Base-by-base conservation (phyloP, 192 early-diverging fungal genomes). In the Kickxella alabastrina region DNA sequence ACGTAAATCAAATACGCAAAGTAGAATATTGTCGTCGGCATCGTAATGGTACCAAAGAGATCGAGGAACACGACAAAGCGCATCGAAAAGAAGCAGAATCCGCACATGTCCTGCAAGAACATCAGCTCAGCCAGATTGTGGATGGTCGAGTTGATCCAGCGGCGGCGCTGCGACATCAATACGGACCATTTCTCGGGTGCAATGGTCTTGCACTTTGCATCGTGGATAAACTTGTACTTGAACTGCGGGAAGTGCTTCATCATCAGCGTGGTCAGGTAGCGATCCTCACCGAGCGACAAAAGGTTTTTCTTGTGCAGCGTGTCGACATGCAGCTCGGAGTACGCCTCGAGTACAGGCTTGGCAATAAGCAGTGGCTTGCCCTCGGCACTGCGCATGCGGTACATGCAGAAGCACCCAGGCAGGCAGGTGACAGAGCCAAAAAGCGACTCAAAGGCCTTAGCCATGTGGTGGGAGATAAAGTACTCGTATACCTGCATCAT, bases 141-240 rank as follows among this genome's bases (percentile, higher is more conserved):
- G n/a, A 98, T 85, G 0, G 95, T 98, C 17, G 93, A 96, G 79
- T 98, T 98, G 77, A 96, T 98, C 95, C 95, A 98, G 6, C 95
- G 87, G 60, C 95, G 89, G 36, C 95, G 83, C 69, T 96, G 93
- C 1, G 92, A 95, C 4, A 93, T 62, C 19, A 96, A 70, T 1
- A 96, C 75, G 5, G 68, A 65, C 85, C 88, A 95, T 34, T 79
- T 76, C 54, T 92, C 90, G 3, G 93, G 93, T 0, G 85, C 92
- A 1, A 85, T 82, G n/a, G 93, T 96, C 57, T 64, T 76, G 67
- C 90, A 91, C 50, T 77, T 78, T 31, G 93, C 93, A 61, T 93
- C 83, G 1, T 84, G 71, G 6, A 83, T 89, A 42, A 94, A 96
- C 15, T 80, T 89, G 62, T 87, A 87, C 65, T 89, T 90, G 77